Percentiles rank a stretch among this genome's conserved stretches.
phyloP scores from a whole-genome alignment of 139 green algal genomes.

The Chlamydomonas applanata region DNA sequence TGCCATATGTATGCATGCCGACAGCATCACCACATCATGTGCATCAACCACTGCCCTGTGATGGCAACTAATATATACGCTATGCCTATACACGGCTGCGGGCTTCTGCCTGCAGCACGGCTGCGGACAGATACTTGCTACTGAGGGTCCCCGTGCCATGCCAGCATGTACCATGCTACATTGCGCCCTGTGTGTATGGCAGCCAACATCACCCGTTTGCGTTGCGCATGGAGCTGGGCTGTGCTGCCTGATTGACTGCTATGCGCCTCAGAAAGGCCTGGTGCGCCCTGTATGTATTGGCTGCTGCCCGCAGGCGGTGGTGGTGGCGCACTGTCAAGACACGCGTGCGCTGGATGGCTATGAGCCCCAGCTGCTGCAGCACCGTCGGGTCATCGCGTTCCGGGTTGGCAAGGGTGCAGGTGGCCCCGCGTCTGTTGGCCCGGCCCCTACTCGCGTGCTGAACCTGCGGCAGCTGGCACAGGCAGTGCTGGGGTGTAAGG shows the following conservation, averaged over 20 bases:
- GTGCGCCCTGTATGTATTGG: neutral
- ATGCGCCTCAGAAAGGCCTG: neutral
- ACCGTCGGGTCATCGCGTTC: slow-evolving; percentile 19
- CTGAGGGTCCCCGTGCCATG: neutral
- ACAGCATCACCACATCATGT: no score
- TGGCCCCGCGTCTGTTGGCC: neutral
- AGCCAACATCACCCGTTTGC: neutral
- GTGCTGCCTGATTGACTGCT: no score
- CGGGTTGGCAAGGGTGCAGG: slow-evolving; percentile 7
- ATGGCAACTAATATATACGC: no score
- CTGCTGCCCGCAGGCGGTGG: slow-evolving; percentile 19
- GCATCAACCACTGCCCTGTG: no score
- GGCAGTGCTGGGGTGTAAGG: slow-evolving; percentile 5
- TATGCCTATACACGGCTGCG: neutral
- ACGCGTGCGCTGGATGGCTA: slow-evolving; percentile 24
- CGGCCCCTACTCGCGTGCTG: neutral
- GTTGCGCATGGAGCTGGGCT: neutral
- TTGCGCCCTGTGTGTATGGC: neutral
- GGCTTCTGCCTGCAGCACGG: neutral
- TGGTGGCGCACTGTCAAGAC: slow-evolving; percentile 34
- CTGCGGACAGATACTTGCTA: no score
- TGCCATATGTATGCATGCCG: no score
- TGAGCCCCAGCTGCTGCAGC: slow-evolving; percentile 12
- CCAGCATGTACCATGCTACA: neutral
- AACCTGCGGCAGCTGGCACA: slow-evolving; percentile 17